Base-by-base conservation (phyloP, 768 basidiomycete species). In the Pholiota molesta region DNA sequence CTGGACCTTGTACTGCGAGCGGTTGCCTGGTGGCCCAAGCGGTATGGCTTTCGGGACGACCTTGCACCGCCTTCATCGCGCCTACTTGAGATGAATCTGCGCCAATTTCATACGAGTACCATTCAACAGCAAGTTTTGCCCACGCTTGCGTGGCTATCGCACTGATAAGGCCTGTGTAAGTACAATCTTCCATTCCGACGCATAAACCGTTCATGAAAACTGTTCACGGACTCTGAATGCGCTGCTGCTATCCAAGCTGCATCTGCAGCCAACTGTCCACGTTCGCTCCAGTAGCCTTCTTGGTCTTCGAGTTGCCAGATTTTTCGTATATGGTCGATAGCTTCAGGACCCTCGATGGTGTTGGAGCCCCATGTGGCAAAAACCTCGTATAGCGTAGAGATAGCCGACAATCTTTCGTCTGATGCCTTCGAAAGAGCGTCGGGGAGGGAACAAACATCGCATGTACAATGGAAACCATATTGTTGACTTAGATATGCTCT, bases 201-300 rank as follows among this genome's bases (percentile, higher is more conserved):
- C 42, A 31, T 35, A 55, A 39, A 39, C 33, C 37, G 21, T 49
- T 49, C 26, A 49, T 54, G 55, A 59, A 45, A 35, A 55, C 33
- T 8, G 52, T 33, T 49, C 16, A 76, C 87, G 74, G 69, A 89
- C 87, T 89, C 86, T 6, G 79, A 81, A 75, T 89, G 87, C 5
- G 86, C 77, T 14, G 83, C 85, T 8, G 87, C 85, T 19, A 89
- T 80, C 75, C 78, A 82, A 6, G 78, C 78, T 10, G 83, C 85
- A 68, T 89, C 88, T 26, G 84, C 83, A 7, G 88, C 87, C 3
- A 89, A 75, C 64, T 80, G 75, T 10, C 88, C 88, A 40, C 87
- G 76, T 73, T 86, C 88, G 67, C 86, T 88, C 79, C 79, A 82
- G 66, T 90, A 89, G 0, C 85, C 86, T 73, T 90, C 88, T 64